Percentiles rank a stretch among this genome's conserved stretches.
These are phyloP conservation scores for Aethionema arabicum DNA, from an alignment of 345 rosid species.

Conservation along the genomic window DNA sequence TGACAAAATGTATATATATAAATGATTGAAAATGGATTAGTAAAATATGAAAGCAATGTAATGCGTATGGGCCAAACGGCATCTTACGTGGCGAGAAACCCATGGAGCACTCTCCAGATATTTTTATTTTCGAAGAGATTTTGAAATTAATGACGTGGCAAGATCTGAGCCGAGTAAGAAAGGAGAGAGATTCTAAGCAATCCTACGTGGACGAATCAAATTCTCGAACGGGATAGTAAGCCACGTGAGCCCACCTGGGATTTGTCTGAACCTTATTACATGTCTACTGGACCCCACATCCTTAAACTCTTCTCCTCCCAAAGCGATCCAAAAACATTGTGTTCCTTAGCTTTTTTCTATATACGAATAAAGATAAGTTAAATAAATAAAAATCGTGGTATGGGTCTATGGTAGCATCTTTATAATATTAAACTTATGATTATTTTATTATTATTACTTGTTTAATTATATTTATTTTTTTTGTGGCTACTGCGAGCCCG, in stretches of 20 bases:
- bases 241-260: slow-evolving; percentile 58
- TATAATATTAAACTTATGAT: too few species aligned
- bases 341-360: background rate
- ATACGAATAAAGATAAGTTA: too few species aligned
- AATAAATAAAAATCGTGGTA: too few species aligned
- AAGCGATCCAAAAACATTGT: slow-evolving; percentile 21
- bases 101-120: slow-evolving; percentile 33
- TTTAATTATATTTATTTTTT: too few species aligned
- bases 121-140: slow-evolving; percentile 23
- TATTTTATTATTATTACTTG: too few species aligned
- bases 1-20: too few species aligned
- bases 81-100: slow-evolving; percentile 27
- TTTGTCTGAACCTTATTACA: slow-evolving; percentile 28
- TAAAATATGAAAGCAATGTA: background rate
- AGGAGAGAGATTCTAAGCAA: slow-evolving; percentile 36
- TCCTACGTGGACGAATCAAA: slow-evolving; percentile 54
- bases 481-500: too few species aligned
- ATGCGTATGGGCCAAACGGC: slow-evolving; percentile 12
- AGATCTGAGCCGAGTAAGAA: slow-evolving; percentile 14
- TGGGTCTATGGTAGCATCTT: too few species aligned
- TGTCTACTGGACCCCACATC: slow-evolving; percentile 27
- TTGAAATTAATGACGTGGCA: slow-evolving; percentile 35
- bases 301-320: slow-evolving; percentile 16
- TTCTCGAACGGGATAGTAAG: slow-evolving; percentile 29
- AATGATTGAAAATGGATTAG: too few species aligned